Evolutionary conservation across 1,284 basidiomycete genomes (phyloP), one percentile per base, ranked within the genome.

Genomic region (Porogramme epimiltina): DNA sequence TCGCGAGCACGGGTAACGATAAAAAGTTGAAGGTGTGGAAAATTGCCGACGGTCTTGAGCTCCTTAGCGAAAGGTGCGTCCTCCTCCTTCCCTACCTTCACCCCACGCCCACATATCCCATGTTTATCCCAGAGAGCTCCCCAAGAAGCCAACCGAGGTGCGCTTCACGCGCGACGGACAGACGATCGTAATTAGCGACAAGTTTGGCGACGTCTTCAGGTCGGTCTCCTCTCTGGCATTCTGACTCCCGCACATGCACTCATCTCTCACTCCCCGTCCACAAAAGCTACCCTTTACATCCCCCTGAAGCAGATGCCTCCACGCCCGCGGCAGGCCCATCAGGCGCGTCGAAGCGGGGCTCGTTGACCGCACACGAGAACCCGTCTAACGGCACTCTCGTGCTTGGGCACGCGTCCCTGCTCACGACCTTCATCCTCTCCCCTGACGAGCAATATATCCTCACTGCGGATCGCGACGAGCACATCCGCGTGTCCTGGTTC

Each of bases 401-500:
- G 26, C 75, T 95, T 1, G 93, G 95, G 4, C 95, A 97, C 63
- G 84, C 89, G 0, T 96, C 93, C 10, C 81, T 93, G 43, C 72
- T 97, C 49, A 95, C 88, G 3, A 71, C 79, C 1, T 85, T 91
- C 65, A 62, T 86, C 37, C 78, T 95, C 46, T 80, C 85, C 0
- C 65, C 69, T 0, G 85, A 91, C 63, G 84, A 87, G 56, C 79
- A 78, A 51, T 85, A 80, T 63, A 85, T 98, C 62, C 78, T 96
- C 60, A 92, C 93, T 0, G 88, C 91, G 0, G 95, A 97, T 67
- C 74, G 95, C 41, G 95, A 97, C 65, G 95, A 97, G 66, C 95
- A 97, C 66, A 88, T 98, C 47, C 80, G 95, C 47, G 80, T 95
- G n/a, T 93, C 90, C 63, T 84, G 89, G 80, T 97, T 83, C 65